phyloP scores from a whole-genome alignment of 2,329 filamentous ascomycete species.

The Fusarium nisikadoi region DNA sequence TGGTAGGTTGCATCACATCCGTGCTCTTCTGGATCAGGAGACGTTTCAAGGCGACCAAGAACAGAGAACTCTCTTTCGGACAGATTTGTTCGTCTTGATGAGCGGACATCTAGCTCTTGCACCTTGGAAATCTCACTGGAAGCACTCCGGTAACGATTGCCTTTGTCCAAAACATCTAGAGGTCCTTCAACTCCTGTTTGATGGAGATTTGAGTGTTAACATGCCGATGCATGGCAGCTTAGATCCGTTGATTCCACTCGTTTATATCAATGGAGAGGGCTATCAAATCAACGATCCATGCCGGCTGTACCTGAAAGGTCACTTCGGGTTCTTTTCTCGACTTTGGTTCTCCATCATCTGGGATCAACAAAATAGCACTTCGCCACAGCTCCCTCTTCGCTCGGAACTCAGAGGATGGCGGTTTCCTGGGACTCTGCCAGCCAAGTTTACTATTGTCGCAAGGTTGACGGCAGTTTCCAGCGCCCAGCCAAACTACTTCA shows the following conservation, averaged over 20 bases:
- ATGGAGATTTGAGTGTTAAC: accelerated
- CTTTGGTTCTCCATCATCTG: accelerated
- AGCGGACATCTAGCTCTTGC: accelerated
- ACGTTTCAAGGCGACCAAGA: accelerated
- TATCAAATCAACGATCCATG: accelerated
- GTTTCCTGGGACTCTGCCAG: accelerated
- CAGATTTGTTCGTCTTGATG: accelerated
- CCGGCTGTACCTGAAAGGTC: accelerated
- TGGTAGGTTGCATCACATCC: accelerated
- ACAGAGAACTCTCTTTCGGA: accelerated
- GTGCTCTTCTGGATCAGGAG: background rate
- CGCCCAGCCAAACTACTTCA: accelerated
- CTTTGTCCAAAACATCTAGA: accelerated
- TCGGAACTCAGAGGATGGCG: background rate
- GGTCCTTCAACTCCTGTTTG: background rate
- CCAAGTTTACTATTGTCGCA: accelerated
- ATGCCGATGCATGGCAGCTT: background rate
- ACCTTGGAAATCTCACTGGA: accelerated
- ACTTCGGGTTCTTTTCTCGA: accelerated
- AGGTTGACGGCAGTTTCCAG: accelerated
- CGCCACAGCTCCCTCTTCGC: accelerated
- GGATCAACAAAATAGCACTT: accelerated
- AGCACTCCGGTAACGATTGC: accelerated
- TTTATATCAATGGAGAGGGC: accelerated
- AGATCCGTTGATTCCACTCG: accelerated